These are phyloP conservation scores for Pythium guiyangense DNA, from an alignment of 352 stramenopile species.

Conservation along the genomic window DNA sequence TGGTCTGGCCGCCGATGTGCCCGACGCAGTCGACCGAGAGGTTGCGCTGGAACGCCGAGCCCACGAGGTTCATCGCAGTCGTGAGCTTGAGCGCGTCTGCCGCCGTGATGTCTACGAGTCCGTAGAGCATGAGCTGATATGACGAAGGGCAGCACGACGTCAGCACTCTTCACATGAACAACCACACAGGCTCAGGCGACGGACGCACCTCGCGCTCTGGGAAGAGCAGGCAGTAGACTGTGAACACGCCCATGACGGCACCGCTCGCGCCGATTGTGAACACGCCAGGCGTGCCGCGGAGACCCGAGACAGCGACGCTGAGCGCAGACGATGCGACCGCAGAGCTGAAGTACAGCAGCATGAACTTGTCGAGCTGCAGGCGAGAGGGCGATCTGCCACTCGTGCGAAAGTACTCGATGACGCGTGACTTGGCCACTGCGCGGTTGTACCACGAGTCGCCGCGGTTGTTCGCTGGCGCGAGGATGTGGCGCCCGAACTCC, in stretches of 20 bases:
- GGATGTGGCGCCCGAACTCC: constrained; percentile 72
- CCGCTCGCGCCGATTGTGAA: constrained; percentile 81
- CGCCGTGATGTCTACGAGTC: constrained; percentile 54
- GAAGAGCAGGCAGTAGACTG: constrained; percentile 69
- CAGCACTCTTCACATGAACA: no score
- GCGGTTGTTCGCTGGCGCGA: constrained; percentile 46
- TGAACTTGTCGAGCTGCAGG: constrained; percentile 57
- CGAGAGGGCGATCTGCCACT: constrained; percentile 20
- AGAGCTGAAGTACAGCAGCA: constrained; percentile 68
- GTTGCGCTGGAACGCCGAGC: constrained; percentile 52
- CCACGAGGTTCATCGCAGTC: constrained; percentile 53
- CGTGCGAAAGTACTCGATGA: constrained; percentile 35
- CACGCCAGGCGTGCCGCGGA: constrained; percentile 52
- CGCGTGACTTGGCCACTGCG: constrained; percentile 39
- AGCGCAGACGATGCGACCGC: constrained; percentile 62
- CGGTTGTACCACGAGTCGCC: constrained; percentile 44
- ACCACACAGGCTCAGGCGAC: background rate
- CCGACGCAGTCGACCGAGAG: constrained; percentile 70
- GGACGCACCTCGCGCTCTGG: constrained; percentile 50
- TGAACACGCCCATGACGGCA: constrained; percentile 77
- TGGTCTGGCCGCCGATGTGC: constrained; percentile 63
- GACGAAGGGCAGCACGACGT: constrained; percentile 1
- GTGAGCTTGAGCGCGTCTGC: constrained; percentile 63
- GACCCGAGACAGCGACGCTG: constrained; percentile 59
- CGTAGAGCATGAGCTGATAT: constrained; percentile 53